phyloP scores from a whole-genome alignment of 257 asterid genomes.

The Scutellaria galericulata region DNA sequence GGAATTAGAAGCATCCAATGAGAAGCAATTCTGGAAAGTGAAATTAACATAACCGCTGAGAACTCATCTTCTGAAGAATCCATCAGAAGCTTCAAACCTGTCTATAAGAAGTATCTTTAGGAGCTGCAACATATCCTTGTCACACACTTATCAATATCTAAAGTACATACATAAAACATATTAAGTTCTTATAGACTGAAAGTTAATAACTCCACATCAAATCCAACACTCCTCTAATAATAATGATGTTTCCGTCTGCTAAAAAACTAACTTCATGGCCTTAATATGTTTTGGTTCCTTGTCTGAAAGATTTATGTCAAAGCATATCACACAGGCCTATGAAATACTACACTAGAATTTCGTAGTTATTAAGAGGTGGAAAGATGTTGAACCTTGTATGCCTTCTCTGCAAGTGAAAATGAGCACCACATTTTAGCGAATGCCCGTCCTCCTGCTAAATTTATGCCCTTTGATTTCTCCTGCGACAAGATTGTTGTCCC shows the following conservation, averaged over 20 bases:
- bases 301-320: constrained; percentile 8
- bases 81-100: constrained; percentile 72
- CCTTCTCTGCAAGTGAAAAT: constrained; percentile 62
- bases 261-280: constrained; percentile 28
- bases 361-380: constrained; percentile 23
- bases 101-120: constrained; percentile 51
- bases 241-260: background rate
- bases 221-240: constrained; percentile 6
- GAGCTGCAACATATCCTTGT: constrained; percentile 31
- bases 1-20: constrained; percentile 72
- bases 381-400: constrained; percentile 72
- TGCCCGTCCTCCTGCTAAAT: constrained; percentile 70
- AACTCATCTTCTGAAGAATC: constrained; percentile 72
- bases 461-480: constrained; percentile 53
- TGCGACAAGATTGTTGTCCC: constrained; percentile 48
- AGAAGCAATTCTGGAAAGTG: constrained; percentile 84
- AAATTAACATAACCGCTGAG: constrained; percentile 69
- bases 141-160: constrained; percentile 30
- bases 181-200: constrained; percentile 10
- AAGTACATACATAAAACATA: constrained; percentile 16
- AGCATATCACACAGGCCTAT: constrained; percentile 21
- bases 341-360: constrained; percentile 13
- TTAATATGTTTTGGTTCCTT: constrained; percentile 8
- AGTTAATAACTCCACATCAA: background rate
- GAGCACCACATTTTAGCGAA: constrained; percentile 62